Evolutionary conservation across 83 land plant species (phyloP).

Genomic region (Thuja plicata): DNA sequence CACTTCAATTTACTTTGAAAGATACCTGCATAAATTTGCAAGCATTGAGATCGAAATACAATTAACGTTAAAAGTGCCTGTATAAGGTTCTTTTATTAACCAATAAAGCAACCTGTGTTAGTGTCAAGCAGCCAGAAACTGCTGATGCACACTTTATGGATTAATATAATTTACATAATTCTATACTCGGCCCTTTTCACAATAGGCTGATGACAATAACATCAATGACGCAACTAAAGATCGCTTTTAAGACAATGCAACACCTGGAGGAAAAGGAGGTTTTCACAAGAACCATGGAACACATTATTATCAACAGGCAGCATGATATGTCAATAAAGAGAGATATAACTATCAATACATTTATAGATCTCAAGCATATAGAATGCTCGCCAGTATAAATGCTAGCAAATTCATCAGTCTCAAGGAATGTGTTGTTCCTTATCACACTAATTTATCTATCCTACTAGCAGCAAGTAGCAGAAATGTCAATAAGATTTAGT

Average conservation of each 20-base stretch:
- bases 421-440: neutral
- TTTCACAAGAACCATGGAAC: neutral
- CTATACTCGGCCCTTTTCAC: neutral
- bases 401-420: neutral
- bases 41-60: neutral
- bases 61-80: neutral
- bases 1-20: neutral
- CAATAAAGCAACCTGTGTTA: neutral
- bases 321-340: neutral
- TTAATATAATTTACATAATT: neutral
- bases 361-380: neutral
- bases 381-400: neutral
- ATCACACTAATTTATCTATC: neutral
- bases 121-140: neutral
- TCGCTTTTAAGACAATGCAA: neutral
- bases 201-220: neutral
- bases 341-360: neutral
- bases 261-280: neutral
- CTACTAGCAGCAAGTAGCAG: neutral
- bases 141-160: neutral
- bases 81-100: neutral
- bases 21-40: neutral
- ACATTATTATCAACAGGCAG: neutral
- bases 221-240: neutral
- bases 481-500: neutral